Base-by-base conservation (phyloP, 2,329 filamentous ascomycete species). In the Microdochium trichocladiopsis region DNA sequence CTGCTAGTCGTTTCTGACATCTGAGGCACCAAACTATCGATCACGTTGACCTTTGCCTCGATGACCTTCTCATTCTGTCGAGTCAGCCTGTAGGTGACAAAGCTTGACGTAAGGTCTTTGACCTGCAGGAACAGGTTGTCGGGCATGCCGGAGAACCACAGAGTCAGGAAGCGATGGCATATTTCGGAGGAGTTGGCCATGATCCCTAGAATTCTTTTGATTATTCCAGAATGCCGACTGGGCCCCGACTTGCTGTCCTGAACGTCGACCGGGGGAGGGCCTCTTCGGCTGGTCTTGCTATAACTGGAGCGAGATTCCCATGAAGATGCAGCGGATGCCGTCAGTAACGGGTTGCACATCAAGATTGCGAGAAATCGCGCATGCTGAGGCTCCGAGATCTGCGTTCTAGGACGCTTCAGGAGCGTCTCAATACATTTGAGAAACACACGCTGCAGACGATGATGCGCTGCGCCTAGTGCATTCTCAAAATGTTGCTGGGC, bases 181-280 rank as follows among this genome's bases (percentile, higher is more conserved):
- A 86, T 80, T 53, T 82, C 80, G 0, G 89, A 79, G 12, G 88
- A 75, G 65, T 95, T 90, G 1, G 90, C 87, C 23, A 95, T 64
- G 10, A 96, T 72, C 1, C 92, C 92, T 24, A 95, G 68, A 37
- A 95, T 84, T 36, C 92, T 82, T 67, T 96, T 96, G 60, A 95
- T 82, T 51, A 96, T 87, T 4, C 87, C 87, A 2, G 88, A 91
- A 67, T 95, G 88, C 54, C 88, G 82, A 2, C 85, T 86, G 24
- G 80, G 74, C 11, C 75, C 63, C 8, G 71, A 75, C 18, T 69
- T 31, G 18, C 37, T 48, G 22, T 52, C 28, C 12, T 18, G 10
- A 3, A 41, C 6, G 5, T 45, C 12, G 9, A 12, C 41, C 22
- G 12, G 48, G 12, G 28, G 9, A 28, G 41, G 41, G 58, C 50